Conservation (phyloP, 176 grass and related monocot genomes). For the Aegilops umbellulata region DNA sequence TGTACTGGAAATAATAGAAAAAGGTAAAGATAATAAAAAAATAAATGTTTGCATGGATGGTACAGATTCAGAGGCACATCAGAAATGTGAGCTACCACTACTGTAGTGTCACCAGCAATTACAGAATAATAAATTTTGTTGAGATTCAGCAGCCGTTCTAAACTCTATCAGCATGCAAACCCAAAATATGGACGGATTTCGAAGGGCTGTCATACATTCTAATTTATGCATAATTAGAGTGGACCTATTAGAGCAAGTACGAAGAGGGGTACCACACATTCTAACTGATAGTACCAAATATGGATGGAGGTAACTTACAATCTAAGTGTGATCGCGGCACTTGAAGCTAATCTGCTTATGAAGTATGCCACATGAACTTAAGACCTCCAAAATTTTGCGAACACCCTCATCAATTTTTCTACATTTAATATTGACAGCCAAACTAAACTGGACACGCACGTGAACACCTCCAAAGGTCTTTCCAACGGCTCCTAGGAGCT, state of each 20-base stretch:
- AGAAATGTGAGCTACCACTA: neutral
- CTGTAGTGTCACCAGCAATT: neutral
- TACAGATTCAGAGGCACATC: neutral
- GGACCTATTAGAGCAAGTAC: neutral
- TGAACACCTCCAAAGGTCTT: too few species aligned
- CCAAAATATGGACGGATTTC: neutral
- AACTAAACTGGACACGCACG: neutral
- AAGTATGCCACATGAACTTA: neutral
- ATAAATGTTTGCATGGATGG: neutral
- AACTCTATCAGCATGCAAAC: too few species aligned
- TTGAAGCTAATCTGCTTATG: neutral
- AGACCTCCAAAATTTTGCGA: neutral
- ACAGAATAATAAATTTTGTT: neutral
- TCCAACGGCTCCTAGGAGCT: too few species aligned
- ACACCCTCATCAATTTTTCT: neutral
- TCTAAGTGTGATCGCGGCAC: neutral
- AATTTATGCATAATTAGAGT: too few species aligned
- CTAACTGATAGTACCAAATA: neutral
- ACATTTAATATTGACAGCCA: neutral
- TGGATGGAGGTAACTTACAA: neutral
- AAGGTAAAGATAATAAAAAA: neutral
- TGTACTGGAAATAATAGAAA: too few species aligned
- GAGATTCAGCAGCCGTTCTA: neutral
- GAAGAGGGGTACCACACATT: neutral
- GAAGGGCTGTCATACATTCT: neutral